Percentiles rank a stretch among this genome's conserved stretches.
These are phyloP conservation scores for Alternaria alternata DNA, from an alignment of 2,329 filamentous ascomycete species.

Conservation along the genomic window DNA sequence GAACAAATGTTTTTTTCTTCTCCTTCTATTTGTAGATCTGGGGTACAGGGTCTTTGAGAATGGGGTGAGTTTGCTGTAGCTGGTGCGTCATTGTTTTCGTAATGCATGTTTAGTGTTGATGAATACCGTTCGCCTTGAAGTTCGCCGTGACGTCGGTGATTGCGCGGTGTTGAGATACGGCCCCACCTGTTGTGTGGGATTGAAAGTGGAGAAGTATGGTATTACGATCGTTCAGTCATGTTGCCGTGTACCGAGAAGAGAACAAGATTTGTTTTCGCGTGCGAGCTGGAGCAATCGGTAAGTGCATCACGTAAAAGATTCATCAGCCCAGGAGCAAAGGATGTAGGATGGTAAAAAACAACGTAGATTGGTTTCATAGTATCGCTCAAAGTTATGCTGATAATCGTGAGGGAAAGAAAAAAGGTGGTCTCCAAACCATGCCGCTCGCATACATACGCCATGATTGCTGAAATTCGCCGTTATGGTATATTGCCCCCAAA, in stretches of 20 bases:
- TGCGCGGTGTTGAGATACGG: neutral
- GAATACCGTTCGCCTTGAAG: neutral
- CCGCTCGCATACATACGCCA: constrained; percentile 1
- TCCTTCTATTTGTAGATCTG: neutral
- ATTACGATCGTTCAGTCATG: neutral
- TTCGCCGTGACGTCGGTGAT: constrained; percentile 7
- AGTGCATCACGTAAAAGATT: neutral
- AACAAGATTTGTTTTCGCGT: neutral
- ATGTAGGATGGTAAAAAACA: neutral
- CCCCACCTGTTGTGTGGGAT: neutral
- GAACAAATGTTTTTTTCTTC: neutral
- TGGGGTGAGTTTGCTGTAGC: neutral
- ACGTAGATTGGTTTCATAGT: neutral
- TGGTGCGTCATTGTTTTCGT: neutral
- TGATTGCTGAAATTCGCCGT: constrained; percentile 5
- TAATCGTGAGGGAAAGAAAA: neutral
- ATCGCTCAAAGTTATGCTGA: neutral
- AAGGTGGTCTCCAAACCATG: neutral
- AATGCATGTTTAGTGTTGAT: neutral
- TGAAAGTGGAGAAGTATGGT: constrained; percentile 1
- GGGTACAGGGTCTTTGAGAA: neutral
- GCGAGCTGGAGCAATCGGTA: neutral
- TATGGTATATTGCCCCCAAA: neutral
- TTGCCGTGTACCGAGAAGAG: neutral
- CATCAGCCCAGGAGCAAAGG: neutral